Base-by-base conservation (phyloP, 306 rosid species). In the Quercus dentata region DNA sequence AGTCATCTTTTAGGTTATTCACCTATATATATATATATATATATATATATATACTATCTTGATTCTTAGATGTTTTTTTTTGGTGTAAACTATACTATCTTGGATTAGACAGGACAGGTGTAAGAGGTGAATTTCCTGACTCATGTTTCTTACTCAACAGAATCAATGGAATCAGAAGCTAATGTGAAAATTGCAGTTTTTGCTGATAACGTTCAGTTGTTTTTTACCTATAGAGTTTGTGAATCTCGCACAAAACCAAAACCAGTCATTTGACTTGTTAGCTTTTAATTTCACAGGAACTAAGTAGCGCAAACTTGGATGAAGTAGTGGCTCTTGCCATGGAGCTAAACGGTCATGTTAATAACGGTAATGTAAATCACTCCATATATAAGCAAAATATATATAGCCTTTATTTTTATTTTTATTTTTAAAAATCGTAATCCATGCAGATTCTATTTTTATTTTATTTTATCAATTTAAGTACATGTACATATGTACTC, bases 291-390 rank as follows among this genome's bases (percentile, higher is more conserved):
- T 77, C 69, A 28, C 83, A 94, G 97, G 97, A 94, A 35, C 41
- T 35, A 87, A 25, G 90, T 82, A 94, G 92, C 85, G 82, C 90
- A 73, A 94, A 92, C 89, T 89, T 94, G 89, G 99, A 94, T 86
- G 99, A 86, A 79, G 92, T 94, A 52, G 99, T 85, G 71, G 95
- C 94, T 70, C 92, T 92, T 81, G 97, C 99, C 65, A 86, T 83
- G 72, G 89, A 94, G 81, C 97, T 91, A 18, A 20, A 41, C 74
- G 52, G 69, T 56, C 18, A 6, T 21, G 57, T 49, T 33, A 71
- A 12, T 49, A 65, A 65, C 71, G 33, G 11, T 33, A 20, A 33
- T 65, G 71, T 18, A 33, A 65, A 33, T 33, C 5, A 3, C 44
- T 27, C 44, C 69, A 15, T 58, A 21, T 25, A 57, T 21, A 44